Evolutionary conservation across 2,329 filamentous ascomycete genomes (phyloP), one percentile per base, ranked within the genome.

Genomic region (Cordyceps tenuipes): DNA sequence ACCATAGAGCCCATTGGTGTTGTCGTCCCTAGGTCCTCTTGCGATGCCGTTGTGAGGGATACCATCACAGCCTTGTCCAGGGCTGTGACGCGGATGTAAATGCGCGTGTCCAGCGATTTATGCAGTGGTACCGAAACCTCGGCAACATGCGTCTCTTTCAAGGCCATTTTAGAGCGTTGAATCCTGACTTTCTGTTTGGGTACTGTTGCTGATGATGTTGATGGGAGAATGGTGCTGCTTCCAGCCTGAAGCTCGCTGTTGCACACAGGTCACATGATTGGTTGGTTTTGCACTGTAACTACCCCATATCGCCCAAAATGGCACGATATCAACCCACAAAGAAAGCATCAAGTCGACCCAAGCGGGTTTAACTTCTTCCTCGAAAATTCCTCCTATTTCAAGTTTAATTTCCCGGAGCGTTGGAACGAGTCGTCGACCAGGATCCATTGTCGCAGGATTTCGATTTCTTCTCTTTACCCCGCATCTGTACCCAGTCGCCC

Each of bases 1-100:
- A 97, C 90, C 69, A 97, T 93, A 54, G 91, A 96, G 3, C 94
- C 93, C 73, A 97, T 81, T 54, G 82, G 76, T 46, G 82, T 76
- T 8, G 78, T 70, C 9, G 73, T 69, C 13, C 75, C 75, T n/a
- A 73, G 70, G 47, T 84, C 80, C 57, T 82, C 82, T 59, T 76
- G 76, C 29, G 79, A 70, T 3, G 80, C 77, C 0, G 85, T 87
- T 1, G 84, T 83, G 50, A 88, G 73, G 67, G 84, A 84, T n/a
- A 88, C 70, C 58, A 84, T 71, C 59, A 86, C 72, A 34, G 79
- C 81, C 66, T 82, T 85, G 44, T 79, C 73, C 62, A 81, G 81
- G 59, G 82, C 77, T 17, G 81, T 83, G 53, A 88, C 70, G 48
- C 82, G 82, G 41, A 86, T 68, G 69, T 85, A 82, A 62, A 88